Percentiles rank a stretch among this genome's conserved stretches.
Evolutionary conservation across 371 early-diverging fungal genomes (phyloP).

Genomic region (Nematocida sp.): DNA sequence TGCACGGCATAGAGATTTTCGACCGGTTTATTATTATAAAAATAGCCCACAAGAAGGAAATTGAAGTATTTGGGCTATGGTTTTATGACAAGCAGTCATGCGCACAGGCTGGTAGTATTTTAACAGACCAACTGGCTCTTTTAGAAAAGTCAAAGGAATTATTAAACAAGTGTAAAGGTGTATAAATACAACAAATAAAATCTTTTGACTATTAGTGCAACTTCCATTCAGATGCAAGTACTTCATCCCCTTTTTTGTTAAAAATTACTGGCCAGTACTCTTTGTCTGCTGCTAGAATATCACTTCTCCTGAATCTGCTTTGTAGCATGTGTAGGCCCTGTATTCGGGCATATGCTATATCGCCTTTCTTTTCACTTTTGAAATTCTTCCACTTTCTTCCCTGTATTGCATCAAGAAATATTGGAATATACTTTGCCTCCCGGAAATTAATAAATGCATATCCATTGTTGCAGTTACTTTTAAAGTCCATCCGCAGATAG

Average conservation of each 20-base stretch:
- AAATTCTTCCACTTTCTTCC: conserved; percentile 79
- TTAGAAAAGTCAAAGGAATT: conserved; percentile 40
- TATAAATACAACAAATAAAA: neutral
- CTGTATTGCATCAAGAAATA: conserved; percentile 76
- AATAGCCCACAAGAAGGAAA: conserved; percentile 9
- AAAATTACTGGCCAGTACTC: conserved; percentile 55
- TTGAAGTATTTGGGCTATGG: conserved; percentile 48
- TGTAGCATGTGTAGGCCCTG: conserved; percentile 78
- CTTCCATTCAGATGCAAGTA: conserved; percentile 43
- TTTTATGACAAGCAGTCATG: conserved; percentile 32
- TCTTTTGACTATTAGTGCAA: neutral
- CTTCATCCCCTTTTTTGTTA: conserved; percentile 40
- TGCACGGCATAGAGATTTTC: conserved; percentile 18
- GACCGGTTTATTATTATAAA: conserved; percentile 47
- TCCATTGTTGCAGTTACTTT: conserved; percentile 78
- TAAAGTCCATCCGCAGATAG: conserved; percentile 83
- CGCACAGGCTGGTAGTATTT: conserved; percentile 18
- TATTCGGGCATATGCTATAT: conserved; percentile 79
- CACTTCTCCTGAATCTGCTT: conserved; percentile 79
- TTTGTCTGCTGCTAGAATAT: conserved; percentile 58
- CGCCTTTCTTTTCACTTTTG: conserved; percentile 80
- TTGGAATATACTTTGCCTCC: conserved; percentile 71
- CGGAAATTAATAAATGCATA: conserved; percentile 85
- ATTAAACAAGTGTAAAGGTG: conserved; percentile 3
- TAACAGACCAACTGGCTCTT: conserved; percentile 34